These are phyloP conservation scores for Metschnikowia gelsemii DNA, from an alignment of 805 yeast genomes.

Conservation along the genomic window DNA sequence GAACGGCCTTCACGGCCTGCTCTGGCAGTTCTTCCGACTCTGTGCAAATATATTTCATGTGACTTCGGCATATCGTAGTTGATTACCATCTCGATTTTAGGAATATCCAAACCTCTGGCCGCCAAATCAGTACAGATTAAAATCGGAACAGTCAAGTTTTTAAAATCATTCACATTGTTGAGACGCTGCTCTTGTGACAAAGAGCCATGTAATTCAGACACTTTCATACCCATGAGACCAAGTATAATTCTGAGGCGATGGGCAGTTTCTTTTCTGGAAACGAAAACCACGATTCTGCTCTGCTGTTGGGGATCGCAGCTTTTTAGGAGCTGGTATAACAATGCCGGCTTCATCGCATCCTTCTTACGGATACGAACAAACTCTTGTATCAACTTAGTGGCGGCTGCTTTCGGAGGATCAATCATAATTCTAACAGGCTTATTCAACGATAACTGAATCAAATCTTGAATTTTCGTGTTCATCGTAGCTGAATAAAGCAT, in stretches of 20 bases:
- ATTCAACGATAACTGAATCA: constrained; percentile 82
- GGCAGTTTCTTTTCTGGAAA: constrained; percentile 87
- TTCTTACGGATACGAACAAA: constrained; percentile 93
- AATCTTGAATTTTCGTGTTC: constrained; percentile 87
- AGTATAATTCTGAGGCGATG: constrained; percentile 77
- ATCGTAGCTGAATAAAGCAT: constrained; percentile 95
- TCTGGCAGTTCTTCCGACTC: constrained; percentile 99
- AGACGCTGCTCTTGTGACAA: constrained; percentile 92
- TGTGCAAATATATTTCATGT: constrained; percentile 87
- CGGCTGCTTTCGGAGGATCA: constrained; percentile 94
- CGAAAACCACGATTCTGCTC: constrained; percentile 83
- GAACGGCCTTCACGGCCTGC: constrained; percentile 97
- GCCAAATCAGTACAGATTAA: constrained; percentile 96
- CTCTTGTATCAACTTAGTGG: constrained; percentile 86
- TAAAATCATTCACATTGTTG: constrained; percentile 77
- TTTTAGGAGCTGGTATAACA: constrained; percentile 68
- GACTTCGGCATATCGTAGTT: constrained; percentile 95
- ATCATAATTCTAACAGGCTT: constrained; percentile 94
- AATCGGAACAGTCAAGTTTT: constrained; percentile 78
- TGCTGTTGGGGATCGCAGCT: constrained; percentile 61
- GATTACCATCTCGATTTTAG: constrained; percentile 91
- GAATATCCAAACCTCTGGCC: constrained; percentile 98
- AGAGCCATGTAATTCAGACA: constrained; percentile 80
- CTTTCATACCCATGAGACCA: constrained; percentile 73
- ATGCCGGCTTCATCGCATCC: constrained; percentile 79